Conservation (phyloP, 2,329 filamentous ascomycete species). For the Neurospora sp. region DNA sequence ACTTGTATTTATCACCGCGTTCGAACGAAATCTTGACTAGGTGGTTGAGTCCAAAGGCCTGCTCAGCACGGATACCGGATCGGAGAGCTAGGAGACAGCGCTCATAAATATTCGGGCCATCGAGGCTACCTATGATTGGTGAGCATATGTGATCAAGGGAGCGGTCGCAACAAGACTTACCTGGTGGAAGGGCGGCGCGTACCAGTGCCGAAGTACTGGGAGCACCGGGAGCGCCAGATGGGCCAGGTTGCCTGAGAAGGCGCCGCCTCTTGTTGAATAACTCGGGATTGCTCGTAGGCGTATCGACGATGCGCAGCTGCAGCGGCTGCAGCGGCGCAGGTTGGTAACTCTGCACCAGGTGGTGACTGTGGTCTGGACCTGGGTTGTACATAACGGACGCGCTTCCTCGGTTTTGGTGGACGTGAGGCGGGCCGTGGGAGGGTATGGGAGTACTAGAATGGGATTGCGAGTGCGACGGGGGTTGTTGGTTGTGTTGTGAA, state of each 20-base stretch:
- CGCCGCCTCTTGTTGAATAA: slow-evolving; percentile 54
- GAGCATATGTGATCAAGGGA: slow-evolving; percentile 8
- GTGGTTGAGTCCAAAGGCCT: slow-evolving; percentile 88
- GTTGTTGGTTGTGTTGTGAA: slow-evolving; percentile 17
- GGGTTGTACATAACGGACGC: slow-evolving; percentile 39
- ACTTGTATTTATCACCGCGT: slow-evolving; percentile 89
- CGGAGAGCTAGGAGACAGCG: slow-evolving; percentile 76
- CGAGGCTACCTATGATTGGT: slow-evolving; percentile 27
- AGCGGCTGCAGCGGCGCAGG: slow-evolving; percentile 50
- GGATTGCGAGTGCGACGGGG: slow-evolving; percentile 17
- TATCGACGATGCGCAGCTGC: slow-evolving; percentile 62
- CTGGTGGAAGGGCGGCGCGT: slow-evolving; percentile 14
- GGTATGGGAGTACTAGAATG: slow-evolving; percentile 20
- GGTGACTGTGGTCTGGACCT: slow-evolving; percentile 46
- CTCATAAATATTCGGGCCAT: slow-evolving; percentile 84
- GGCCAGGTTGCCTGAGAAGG: slow-evolving; percentile 24
- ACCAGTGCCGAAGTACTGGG: slow-evolving; percentile 39
- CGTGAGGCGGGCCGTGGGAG: slow-evolving; percentile 17
- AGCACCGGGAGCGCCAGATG: slow-evolving; percentile 27
- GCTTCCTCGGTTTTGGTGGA: slow-evolving; percentile 26
- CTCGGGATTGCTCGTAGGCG: slow-evolving; percentile 62
- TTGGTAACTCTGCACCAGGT: slow-evolving; percentile 59
- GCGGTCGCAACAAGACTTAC: slow-evolving; percentile 8
- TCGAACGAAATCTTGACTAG: slow-evolving; percentile 93
- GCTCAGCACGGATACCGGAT: slow-evolving; percentile 69